phyloP scores from a whole-genome alignment of 78 protist species.

The Dictyostelium citrinum region DNA sequence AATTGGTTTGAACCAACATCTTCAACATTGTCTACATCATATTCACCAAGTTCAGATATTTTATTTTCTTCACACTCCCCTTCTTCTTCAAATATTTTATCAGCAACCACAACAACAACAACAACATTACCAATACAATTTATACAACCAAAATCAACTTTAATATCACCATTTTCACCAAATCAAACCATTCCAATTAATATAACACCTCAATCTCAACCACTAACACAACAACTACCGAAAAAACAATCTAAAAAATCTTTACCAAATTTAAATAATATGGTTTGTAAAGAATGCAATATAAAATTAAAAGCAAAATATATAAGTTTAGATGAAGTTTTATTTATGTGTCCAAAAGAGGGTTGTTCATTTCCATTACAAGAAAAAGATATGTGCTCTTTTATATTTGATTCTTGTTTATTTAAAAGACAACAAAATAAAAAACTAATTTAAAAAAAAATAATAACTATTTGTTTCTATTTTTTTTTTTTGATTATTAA shows the following conservation, averaged over 20 bases:
- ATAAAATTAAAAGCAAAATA: not conserved
- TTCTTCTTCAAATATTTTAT: not conserved
- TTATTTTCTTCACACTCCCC: not conserved
- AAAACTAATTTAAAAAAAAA: not conserved
- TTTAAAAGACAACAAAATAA: not conserved
- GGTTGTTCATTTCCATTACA: not conserved
- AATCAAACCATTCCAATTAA: not conserved
- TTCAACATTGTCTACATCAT: not conserved
- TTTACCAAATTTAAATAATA: not conserved
- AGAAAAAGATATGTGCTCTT: not conserved
- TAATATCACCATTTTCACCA: not conserved
- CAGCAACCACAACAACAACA: not conserved
- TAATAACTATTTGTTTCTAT: no score
- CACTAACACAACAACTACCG: not conserved
- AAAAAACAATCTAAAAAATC: not conserved
- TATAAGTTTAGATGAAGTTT: not conserved
- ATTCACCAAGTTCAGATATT: not conserved
- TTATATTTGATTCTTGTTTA: not conserved
- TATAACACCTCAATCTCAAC: not conserved
- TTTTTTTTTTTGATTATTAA: no score
- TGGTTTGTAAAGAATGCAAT: not conserved
- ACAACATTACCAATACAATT: not conserved
- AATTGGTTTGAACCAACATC: not conserved
- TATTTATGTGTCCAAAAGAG: not conserved
- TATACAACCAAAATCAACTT: not conserved